phyloP scores from a whole-genome alignment of 176 grass and related monocot genomes.

The Sorghum bicolor region DNA sequence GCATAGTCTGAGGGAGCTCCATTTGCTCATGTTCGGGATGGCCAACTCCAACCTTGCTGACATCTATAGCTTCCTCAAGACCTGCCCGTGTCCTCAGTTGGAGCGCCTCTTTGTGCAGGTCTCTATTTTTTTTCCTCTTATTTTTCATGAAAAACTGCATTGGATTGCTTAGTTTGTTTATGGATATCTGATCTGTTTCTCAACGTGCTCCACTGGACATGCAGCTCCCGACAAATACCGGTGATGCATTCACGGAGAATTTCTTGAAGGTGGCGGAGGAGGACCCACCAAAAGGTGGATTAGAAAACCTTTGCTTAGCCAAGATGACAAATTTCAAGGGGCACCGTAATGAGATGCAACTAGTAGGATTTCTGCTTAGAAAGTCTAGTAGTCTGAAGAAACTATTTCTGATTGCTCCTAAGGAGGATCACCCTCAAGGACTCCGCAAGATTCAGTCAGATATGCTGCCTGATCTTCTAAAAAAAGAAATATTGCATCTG shows the following conservation, averaged over 20 bases:
- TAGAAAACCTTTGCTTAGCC: conserved; percentile 64
- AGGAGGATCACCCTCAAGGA: conserved; percentile 53
- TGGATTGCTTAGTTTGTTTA: not conserved
- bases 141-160: not conserved
- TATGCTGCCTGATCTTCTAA: conserved; percentile 29
- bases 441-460: conserved; percentile 38
- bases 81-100: conserved; percentile 53
- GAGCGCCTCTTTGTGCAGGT: conserved; percentile 89
- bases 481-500: conserved; percentile 37
- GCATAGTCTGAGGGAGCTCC: conserved; percentile 59
- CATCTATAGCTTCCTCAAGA: conserved; percentile 75
- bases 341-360: conserved; percentile 64
- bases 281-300: conserved; percentile 59
- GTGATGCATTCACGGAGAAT: conserved; percentile 64
- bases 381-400: conserved; percentile 48
- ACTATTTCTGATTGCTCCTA: conserved; percentile 53
- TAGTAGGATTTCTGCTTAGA: conserved; percentile 70
- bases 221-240: conserved; percentile 68
- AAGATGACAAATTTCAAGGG: conserved; percentile 91
- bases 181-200: conserved; percentile 3
- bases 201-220: conserved; percentile 21
- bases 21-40: conserved; percentile 83
- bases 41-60: conserved; percentile 76
- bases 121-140: not conserved
- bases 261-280: conserved; percentile 66